Evolutionary conservation across 176 grass and related monocot species (phyloP), one percentile per base, ranked within the genome.

Genomic region (Eleusine indica): DNA sequence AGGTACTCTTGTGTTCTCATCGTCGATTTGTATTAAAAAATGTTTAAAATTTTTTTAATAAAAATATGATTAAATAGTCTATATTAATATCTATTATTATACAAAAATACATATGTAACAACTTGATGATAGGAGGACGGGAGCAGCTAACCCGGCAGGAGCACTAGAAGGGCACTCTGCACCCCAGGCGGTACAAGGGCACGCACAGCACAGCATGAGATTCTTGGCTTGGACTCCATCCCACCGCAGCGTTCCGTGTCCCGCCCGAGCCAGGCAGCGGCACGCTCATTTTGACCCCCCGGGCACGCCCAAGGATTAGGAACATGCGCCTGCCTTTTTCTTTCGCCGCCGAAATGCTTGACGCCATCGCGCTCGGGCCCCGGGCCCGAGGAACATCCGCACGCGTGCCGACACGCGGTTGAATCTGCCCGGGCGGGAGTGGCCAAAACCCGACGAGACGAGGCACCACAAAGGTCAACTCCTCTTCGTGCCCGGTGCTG

Each of bases 151-250:
- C 25, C 25, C 25, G 25, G 25, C 25, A 25, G 25, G 25, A 25
- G 25, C 25, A 25, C 25, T 25, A 25, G 0, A 25, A 25, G 25
- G 25, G 25, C 25, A 46, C 41, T 43, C 7, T 35, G 32, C 32
- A 35, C 32, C 32, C 32, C 32, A 35, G 32, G 32, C 32, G 32
- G 2, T 35, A 35, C 32, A 43, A 25, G 25, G 25, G 48, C 48
- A 51, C 12, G 48, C 10, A 15, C 3, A 25, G 17, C 44, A 39
- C 2, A 35, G 32, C 1, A 3, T 7, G 40, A 7, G 25, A 60
- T 82, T 82, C 78, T 62, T 87, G 72, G 72, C 65, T 82, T 82
- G 79, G 52, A 77, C 73, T 64, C 53, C 79, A 76, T 47, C 61
- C 39, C 84, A 21, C 72, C 60, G n/a, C 58, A 10, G 58, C n/a